phyloP scores from a whole-genome alignment of 2,329 filamentous ascomycete genomes.

The Exophiala phaeomuriformis region DNA sequence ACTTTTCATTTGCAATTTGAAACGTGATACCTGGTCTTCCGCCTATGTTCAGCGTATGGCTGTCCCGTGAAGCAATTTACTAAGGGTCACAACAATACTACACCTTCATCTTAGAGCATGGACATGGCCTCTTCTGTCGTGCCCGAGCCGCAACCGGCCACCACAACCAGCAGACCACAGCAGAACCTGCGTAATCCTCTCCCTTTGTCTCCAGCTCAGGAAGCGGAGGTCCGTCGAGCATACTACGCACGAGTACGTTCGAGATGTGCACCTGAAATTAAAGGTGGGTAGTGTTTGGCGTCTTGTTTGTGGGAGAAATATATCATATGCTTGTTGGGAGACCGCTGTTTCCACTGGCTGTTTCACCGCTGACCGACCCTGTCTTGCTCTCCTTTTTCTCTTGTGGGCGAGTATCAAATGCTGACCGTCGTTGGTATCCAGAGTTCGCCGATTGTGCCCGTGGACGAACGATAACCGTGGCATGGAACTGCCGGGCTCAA shows the following conservation, averaged over 20 bases:
- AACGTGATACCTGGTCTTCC: too few relatives aligned
- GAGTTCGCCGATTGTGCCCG: constrained; percentile 88
- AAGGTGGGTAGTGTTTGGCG: constrained; percentile 46
- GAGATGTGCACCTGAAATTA: constrained; percentile 70
- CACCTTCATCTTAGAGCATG: constrained; percentile 4
- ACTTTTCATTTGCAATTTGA: too few relatives aligned
- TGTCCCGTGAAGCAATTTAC: too few relatives aligned
- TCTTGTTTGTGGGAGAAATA: background rate
- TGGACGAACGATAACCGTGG: constrained; percentile 76
- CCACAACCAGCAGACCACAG: constrained; percentile 2
- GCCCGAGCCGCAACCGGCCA: constrained; percentile 9
- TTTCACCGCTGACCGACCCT: too few relatives aligned
- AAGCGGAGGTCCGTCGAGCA: constrained; percentile 71
- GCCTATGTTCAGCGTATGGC: too few relatives aligned
- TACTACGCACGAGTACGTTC: constrained; percentile 72
- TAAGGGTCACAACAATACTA: too few relatives aligned
- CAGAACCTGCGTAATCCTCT: constrained; percentile 61
- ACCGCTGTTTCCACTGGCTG: background rate
- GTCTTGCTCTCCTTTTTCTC: too few relatives aligned
- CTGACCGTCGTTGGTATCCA: constrained; percentile 33
- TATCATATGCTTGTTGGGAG: background rate
- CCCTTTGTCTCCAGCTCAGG: constrained; percentile 73
- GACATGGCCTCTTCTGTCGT: constrained; percentile 19
- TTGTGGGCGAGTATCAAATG: too few relatives aligned
- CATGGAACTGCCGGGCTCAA: constrained; percentile 74